Evolutionary conservation across 805 yeast genomes (phyloP).

Genomic region (Myxozyma nipponensis): DNA sequence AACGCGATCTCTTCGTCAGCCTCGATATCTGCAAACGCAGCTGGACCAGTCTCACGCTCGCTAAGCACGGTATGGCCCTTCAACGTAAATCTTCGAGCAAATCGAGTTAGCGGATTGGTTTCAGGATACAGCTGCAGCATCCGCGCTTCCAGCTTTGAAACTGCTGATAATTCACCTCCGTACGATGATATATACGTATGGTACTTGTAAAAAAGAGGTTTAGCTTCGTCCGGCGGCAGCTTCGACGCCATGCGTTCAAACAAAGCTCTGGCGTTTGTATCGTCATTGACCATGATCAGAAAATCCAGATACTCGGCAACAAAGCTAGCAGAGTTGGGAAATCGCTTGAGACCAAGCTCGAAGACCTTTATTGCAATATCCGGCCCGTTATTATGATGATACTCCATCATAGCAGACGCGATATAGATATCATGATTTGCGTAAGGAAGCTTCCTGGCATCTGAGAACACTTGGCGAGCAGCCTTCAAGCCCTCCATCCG

Average conservation of each 20-base stretch:
- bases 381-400: conserved; percentile 49
- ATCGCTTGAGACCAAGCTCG: conserved; percentile 68
- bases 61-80: conserved; percentile 21
- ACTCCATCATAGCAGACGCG: conserved; percentile 80
- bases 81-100: conserved; percentile 36
- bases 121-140: conserved; percentile 64
- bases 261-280: conserved; percentile 69
- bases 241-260: conserved; percentile 73
- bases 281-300: conserved; percentile 63
- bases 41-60: conserved; percentile 21
- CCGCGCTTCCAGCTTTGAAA: conserved; percentile 61
- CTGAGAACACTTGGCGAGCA: conserved; percentile 68
- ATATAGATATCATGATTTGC: conserved; percentile 73
- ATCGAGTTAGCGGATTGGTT: conserved; percentile 43
- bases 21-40: conserved; percentile 10
- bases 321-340: conserved; percentile 54
- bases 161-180: conserved; percentile 61
- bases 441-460: conserved; percentile 58
- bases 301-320: conserved; percentile 68
- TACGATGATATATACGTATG: conserved; percentile 64
- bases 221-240: conserved; percentile 41
- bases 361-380: conserved; percentile 73
- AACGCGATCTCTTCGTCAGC: conserved; percentile 1
- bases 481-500: conserved; percentile 63
- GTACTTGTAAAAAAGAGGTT: conserved; percentile 53